Percentiles rank a stretch among this genome's conserved stretches.
phyloP scores from a whole-genome alignment of 164 flowering plant species.

The Magnolia changhungtana region DNA sequence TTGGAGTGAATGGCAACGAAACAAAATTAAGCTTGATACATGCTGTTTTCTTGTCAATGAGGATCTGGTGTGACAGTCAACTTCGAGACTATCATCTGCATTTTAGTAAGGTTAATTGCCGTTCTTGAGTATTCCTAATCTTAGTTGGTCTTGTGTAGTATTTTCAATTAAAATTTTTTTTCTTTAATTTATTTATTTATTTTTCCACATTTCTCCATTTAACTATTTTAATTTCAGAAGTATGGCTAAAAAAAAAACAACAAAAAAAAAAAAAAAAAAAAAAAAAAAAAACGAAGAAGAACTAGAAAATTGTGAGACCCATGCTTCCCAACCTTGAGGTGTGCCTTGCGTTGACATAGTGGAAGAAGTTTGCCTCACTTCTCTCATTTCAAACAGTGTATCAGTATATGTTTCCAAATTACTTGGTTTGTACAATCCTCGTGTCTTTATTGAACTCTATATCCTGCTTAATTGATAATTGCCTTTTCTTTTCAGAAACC shows the following conservation, averaged over 20 bases:
- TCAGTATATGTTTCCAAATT: background rate
- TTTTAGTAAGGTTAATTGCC: conserved; percentile 57
- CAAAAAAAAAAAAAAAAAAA: background rate
- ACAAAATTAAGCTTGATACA: conserved; percentile 40
- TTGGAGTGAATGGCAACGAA: conserved; percentile 24
- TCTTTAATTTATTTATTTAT: no score
- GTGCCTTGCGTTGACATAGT: background rate
- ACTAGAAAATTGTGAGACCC: background rate
- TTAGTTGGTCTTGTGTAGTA: background rate
- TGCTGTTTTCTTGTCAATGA: conserved; percentile 53
- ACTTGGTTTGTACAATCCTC: background rate
- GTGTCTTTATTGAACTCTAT: background rate
- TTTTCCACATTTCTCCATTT: background rate
- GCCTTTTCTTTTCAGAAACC: conserved; percentile 45
- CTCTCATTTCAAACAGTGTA: background rate
- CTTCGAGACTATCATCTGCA: conserved; percentile 74
- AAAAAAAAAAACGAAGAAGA: background rate
- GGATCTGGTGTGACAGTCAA: conserved; percentile 61
- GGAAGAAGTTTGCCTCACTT: background rate
- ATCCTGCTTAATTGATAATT: background rate
- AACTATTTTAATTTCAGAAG: background rate
- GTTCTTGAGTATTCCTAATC: conserved; percentile 1
- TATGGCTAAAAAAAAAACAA: background rate
- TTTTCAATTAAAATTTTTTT: no score
- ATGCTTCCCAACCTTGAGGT: background rate